phyloP scores from a whole-genome alignment of 208 protist genomes.

The Wallacemonas sp. region DNA sequence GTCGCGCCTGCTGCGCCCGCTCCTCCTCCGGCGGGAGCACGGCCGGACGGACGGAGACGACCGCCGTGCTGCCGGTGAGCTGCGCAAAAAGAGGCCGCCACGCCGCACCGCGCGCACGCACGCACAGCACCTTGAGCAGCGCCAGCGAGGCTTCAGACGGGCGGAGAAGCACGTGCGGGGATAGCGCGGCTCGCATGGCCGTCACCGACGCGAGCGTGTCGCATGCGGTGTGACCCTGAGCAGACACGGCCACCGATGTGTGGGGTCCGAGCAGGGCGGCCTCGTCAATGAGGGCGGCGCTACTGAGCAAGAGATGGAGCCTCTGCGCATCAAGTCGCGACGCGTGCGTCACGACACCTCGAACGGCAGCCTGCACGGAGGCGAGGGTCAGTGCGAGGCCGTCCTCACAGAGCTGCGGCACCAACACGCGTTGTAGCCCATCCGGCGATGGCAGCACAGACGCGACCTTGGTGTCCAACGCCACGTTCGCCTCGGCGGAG shows the following conservation, averaged over 20 bases:
- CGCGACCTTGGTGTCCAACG: background rate
- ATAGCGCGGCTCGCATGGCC: background rate
- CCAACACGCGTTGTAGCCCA: background rate
- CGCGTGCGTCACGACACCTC: background rate
- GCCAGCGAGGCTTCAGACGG: constrained; percentile 7
- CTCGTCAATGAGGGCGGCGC: constrained; percentile 1
- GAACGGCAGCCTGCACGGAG: background rate
- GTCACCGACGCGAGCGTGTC: background rate
- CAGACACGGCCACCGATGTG: too few relatives aligned
- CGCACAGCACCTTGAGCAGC: constrained; percentile 22
- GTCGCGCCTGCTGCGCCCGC: constrained; percentile 9
- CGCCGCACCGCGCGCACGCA: constrained; percentile 1
- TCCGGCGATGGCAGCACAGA: background rate
- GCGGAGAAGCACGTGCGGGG: constrained; percentile 14
- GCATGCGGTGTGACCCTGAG: too few relatives aligned
- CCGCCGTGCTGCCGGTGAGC: constrained; percentile 24
- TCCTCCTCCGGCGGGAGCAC: constrained; percentile 21
- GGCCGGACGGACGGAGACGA: constrained; percentile 16
- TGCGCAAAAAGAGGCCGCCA: constrained; percentile 24
- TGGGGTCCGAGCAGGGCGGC: background rate
- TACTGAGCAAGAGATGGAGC: background rate
- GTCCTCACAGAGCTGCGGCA: constrained; percentile 8
- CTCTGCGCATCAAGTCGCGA: background rate
- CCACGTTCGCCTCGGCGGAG: background rate
- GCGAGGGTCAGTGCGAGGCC: background rate